These are phyloP conservation scores for Gynochthodes officinalis DNA, from an alignment of 257 asterid genomes.

Conservation along the genomic window DNA sequence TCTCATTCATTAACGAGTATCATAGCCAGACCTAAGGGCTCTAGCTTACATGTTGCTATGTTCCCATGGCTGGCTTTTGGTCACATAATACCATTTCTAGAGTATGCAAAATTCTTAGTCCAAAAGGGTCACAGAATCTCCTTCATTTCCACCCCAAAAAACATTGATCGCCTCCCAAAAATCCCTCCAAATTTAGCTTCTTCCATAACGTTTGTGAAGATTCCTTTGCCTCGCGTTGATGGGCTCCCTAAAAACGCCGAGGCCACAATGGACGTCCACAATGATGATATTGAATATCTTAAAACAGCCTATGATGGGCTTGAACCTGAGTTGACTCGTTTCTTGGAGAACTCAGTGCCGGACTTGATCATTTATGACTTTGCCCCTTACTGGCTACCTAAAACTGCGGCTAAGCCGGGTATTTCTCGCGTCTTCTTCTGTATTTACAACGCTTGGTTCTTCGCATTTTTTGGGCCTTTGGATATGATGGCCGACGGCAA, in stretches of 20 bases:
- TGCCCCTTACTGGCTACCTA: conserved; percentile 35
- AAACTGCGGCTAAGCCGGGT: conserved; percentile 15
- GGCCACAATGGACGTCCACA: conserved; percentile 25
- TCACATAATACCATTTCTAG: conserved; percentile 20
- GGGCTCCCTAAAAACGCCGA: conserved; percentile 23
- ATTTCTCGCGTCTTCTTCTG: conserved; percentile 21
- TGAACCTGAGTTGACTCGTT: conserved; percentile 13
- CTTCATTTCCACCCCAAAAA: conserved; percentile 17
- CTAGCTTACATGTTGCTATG: conserved; percentile 7
- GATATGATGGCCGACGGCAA: conserved; percentile 17
- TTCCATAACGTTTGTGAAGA: conserved; percentile 4
- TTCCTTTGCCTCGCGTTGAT: conserved; percentile 12
- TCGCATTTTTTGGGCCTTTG: conserved; percentile 19
- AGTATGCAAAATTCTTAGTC: conserved; percentile 11
- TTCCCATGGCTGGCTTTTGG: conserved; percentile 28
- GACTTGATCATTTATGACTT: conserved; percentile 36
- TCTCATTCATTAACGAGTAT: not conserved
- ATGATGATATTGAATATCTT: conserved; percentile 17
- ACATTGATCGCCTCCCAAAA: conserved; percentile 27
- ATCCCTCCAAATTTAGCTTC: conserved; percentile 19
- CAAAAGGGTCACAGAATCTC: conserved; percentile 17
- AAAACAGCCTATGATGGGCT: conserved; percentile 25
- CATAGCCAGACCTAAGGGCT: not conserved
- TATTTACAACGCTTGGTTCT: conserved; percentile 25
- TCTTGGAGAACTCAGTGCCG: conserved; percentile 11